Conservation (phyloP, 2,329 filamentous ascomycete species). For the Phaeomoniella chlamydospora region DNA sequence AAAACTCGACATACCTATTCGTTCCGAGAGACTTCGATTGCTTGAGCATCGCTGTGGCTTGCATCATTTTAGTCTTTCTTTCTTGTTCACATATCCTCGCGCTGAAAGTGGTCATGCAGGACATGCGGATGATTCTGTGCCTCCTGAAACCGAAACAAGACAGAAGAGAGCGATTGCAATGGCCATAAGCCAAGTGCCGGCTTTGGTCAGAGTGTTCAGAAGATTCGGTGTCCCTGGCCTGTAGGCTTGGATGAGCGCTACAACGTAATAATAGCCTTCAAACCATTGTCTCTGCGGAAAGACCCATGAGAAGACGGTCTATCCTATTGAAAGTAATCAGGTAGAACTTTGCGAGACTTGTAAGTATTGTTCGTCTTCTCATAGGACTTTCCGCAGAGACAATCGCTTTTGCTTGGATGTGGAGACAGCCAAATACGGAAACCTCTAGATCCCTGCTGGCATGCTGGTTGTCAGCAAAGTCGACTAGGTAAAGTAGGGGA, state of each 20-base stretch:
- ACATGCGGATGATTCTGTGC: neutral
- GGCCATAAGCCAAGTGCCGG: neutral
- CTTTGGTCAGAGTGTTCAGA: neutral
- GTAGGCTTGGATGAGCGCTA: neutral
- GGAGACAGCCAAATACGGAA: neutral
- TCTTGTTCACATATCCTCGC: too few relatives aligned
- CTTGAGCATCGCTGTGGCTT: too few relatives aligned
- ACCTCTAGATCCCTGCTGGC: too few relatives aligned
- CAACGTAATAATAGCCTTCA: neutral
- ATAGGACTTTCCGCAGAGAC: neutral
- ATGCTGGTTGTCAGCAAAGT: too few relatives aligned
- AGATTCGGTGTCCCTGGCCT: neutral
- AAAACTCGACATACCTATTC: too few relatives aligned
- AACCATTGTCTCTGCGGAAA: too few relatives aligned
- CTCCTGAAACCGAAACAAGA: neutral
- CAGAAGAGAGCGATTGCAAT: neutral
- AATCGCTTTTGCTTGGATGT: neutral
- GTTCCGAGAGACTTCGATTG: too few relatives aligned
- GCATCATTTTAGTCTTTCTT: too few relatives aligned
- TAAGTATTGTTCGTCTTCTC: neutral
- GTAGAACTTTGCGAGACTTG: neutral
- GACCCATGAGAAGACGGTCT: too few relatives aligned
- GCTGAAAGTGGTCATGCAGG: too few relatives aligned
- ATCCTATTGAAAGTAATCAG: neutral
- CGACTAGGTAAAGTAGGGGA: too few relatives aligned